A percentile compares a stretch with the other conserved stretches of the same genome.
Conservation (phyloP, 2,329 filamentous ascomycete genomes). For the Diaporthe amygdali region DNA sequence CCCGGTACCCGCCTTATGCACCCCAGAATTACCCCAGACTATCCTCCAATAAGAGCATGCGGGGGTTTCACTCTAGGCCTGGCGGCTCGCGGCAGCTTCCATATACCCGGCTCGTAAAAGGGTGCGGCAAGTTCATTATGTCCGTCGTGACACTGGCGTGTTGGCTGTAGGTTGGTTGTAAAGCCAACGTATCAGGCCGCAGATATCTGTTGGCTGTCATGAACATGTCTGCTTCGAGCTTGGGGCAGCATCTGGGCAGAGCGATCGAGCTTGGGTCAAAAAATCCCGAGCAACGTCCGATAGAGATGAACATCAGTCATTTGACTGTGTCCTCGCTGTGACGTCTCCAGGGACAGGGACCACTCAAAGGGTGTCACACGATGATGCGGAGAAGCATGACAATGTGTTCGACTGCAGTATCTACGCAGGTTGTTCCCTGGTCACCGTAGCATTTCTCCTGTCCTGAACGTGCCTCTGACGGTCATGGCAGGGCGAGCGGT, state of each 20-base stretch:
- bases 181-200: background rate
- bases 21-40: conserved; percentile 25
- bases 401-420: background rate
- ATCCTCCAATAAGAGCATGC: conserved; percentile 8
- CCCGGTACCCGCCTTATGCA: background rate
- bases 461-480: background rate
- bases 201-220: background rate
- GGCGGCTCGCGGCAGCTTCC: conserved; percentile 4
- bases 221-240: background rate
- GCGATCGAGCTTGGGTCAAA: background rate
- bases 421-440: conserved; percentile 1
- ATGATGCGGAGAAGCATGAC: conserved; percentile 13
- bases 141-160: background rate
- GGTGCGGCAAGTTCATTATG: background rate
- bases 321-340: background rate
- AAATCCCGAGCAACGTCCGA: conserved; percentile 9
- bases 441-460: conserved; percentile 12
- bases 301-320: background rate
- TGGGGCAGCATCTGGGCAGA: background rate
- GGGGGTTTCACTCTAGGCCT: conserved; percentile 7
- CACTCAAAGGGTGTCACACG: background rate
- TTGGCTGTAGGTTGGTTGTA: background rate
- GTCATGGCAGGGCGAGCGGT: background rate
- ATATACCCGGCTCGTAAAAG: background rate
- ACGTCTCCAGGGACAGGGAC: conserved; percentile 7